These are phyloP conservation scores for Trametes cinnabarina DNA, from an alignment of 768 basidiomycete species.

Conservation along the genomic window DNA sequence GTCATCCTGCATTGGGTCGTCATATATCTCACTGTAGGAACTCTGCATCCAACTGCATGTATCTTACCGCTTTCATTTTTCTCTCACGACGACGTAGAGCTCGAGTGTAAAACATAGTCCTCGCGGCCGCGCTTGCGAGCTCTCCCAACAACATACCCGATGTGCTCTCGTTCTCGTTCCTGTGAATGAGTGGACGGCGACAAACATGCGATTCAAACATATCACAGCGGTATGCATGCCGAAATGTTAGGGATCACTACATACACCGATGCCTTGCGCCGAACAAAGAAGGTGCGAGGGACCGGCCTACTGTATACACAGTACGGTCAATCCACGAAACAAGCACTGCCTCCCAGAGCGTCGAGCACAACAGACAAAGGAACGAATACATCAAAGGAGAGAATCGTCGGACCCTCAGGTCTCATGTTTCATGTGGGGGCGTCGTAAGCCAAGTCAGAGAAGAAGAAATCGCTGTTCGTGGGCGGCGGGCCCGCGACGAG, in stretches of 20 bases:
- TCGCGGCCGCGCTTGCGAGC: no score
- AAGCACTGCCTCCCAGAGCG: neutral
- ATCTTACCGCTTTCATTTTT: conserved; percentile 11
- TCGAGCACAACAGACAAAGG: neutral
- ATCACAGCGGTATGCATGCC: neutral
- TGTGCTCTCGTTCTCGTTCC: no score
- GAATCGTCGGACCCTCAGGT: no score
- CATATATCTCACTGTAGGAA: conserved; percentile 16
- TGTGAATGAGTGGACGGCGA: no score
- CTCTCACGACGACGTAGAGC: conserved; percentile 1
- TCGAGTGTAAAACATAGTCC: conserved; percentile 6
- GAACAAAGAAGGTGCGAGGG: neutral
- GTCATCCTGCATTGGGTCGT: conserved; percentile 6
- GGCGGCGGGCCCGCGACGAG: conserved; percentile 78
- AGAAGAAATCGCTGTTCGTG: conserved; percentile 79
- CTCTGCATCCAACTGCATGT: conserved; percentile 29
- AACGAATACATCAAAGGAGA: neutral
- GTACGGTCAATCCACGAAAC: neutral
- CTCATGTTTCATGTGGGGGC: conserved; percentile 10
- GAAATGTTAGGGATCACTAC: conserved; percentile 1
- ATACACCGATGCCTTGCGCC: neutral
- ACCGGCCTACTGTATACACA: neutral
- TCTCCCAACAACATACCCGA: no score
- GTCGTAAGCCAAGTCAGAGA: conserved; percentile 55
- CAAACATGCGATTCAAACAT: no score